phyloP scores from a whole-genome alignment of 148 eudicot species.

The Camellia granthamiana region DNA sequence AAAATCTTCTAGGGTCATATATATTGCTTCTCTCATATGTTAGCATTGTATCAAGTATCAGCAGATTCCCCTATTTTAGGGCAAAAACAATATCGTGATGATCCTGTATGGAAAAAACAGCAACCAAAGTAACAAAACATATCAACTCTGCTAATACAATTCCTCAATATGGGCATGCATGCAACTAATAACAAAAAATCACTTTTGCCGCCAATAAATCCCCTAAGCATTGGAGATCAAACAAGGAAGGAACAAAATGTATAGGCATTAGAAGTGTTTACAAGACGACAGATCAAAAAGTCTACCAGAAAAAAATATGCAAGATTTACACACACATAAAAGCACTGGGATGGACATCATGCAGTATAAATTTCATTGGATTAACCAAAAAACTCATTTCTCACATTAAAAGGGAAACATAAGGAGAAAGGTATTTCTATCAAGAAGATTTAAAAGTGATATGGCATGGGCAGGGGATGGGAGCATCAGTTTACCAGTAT shows the following conservation, averaged over 20 bases:
- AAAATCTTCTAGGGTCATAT: too few relatives aligned
- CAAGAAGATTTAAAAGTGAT: constrained; percentile 1
- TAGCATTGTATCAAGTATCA: too few relatives aligned
- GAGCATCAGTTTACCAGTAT: background rate
- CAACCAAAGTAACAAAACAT: background rate
- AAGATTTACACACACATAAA: background rate
- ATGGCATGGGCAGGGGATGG: background rate
- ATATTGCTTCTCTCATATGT: too few relatives aligned
- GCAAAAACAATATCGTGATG: too few relatives aligned
- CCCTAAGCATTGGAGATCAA: background rate
- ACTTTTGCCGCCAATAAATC: background rate
- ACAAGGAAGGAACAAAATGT: background rate
- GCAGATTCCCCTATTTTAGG: too few relatives aligned
- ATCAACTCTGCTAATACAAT: background rate
- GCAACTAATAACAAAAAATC: background rate
- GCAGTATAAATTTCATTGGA: background rate
- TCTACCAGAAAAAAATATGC: background rate
- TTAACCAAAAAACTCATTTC: background rate
- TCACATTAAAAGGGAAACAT: background rate
- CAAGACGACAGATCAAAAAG: background rate
- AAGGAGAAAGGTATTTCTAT: background rate
- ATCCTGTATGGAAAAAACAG: background rate
- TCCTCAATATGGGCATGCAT: background rate
- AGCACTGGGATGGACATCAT: too few relatives aligned
- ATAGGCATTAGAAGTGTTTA: background rate